Base-by-base conservation (phyloP, 805 yeast species). In the Metschnikowia lunata region DNA sequence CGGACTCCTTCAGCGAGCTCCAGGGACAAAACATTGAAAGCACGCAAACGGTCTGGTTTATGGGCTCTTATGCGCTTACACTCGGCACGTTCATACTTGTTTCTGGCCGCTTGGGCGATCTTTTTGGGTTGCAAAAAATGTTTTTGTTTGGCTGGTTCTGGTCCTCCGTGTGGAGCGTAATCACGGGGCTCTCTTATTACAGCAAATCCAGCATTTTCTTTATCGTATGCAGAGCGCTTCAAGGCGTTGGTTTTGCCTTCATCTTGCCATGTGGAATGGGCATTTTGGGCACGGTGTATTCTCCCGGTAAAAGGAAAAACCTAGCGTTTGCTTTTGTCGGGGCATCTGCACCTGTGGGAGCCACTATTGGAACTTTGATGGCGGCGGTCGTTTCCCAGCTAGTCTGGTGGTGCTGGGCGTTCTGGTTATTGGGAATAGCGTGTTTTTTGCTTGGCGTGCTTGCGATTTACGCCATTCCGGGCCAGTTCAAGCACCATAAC, bases 11-110 rank as follows among this genome's bases (percentile, higher is more conserved):
- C 40, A 48, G 55, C 5, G 40, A 28, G n/a, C 27, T 43, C 13
- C 40, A 42, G 13, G 41, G 45, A 13, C 26, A 42, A 8, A 18
- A 15, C 5, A 34, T 49, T 34, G 45, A 40, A 7, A 18, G 34
- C 28, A 40, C 50, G 12, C 42, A 46, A 27, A 47, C 46, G 28
- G 42, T 50, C 23, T 50, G 95, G 93, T 78, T 80, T 57, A 73
- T 80, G 71, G 88, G 89, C 1, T 76, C 87, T 0, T 83, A 78
- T 57, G 80, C 88, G 0, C 62, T 85, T 43, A 79, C 88, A 0
- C 78, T 83, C 6, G 91, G 91, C 10, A 82, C 91, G 0, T 79
- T 85, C 49, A 84, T 85, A 40, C 60, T 85, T 31, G 67, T 81
- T 5, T 75, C 84, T 31, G 93, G 93, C 8, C 71, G 82, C 39